These are phyloP conservation scores for Dianthus caryophyllus DNA, from an alignment of 148 eudicot species.

Conservation along the genomic window DNA sequence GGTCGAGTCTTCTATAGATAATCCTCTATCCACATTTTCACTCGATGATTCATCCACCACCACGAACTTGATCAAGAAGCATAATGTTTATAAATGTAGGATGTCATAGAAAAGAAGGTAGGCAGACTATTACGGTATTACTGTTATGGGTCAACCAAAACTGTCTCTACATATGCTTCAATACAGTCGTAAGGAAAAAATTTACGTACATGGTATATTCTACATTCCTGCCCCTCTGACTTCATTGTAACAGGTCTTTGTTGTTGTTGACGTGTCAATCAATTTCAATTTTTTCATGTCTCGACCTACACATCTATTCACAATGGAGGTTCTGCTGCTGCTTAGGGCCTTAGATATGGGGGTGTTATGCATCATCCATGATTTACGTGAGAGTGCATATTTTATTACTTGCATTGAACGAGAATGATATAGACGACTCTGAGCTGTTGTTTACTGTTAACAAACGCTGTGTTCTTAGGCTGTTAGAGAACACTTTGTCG, in stretches of 20 bases:
- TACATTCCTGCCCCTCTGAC: neutral
- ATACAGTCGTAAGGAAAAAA: neutral
- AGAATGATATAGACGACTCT: neutral
- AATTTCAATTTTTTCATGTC: neutral
- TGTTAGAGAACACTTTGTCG: slow-evolving; percentile 61
- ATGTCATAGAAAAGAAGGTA: neutral
- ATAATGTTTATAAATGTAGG: neutral
- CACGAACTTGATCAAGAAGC: neutral
- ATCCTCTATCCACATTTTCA: too few species aligned
- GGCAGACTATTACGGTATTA: neutral
- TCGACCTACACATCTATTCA: neutral
- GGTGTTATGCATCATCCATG: neutral
- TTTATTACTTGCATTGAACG: neutral
- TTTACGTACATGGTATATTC: neutral
- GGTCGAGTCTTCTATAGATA: neutral
- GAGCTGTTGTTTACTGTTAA: neutral
- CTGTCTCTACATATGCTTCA: neutral
- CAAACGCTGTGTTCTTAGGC: slow-evolving; percentile 33
- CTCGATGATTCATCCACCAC: neutral
- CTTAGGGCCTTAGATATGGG: too few species aligned
- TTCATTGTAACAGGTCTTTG: neutral
- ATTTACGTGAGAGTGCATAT: neutral
- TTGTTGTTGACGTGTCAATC: neutral
- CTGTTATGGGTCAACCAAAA: neutral
- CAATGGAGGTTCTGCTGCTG: neutral